Conservation (phyloP, 1,139 yeast genomes). For the Scheffersomyces cryptocercus region DNA sequence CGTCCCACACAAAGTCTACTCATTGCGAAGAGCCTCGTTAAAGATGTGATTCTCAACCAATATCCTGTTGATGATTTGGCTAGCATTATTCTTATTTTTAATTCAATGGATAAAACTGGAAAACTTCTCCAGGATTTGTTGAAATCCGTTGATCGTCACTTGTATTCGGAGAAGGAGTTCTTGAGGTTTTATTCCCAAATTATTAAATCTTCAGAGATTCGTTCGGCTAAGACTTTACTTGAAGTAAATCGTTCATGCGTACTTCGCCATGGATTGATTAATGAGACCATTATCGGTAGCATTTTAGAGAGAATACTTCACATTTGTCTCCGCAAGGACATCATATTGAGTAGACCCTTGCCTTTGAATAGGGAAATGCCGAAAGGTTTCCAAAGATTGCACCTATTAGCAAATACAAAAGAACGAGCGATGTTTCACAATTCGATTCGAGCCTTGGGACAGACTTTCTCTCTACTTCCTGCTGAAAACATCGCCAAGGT, state of each 20-base stretch:
- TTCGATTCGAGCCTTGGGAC: conserved; percentile 29
- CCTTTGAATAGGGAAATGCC: conserved; percentile 1
- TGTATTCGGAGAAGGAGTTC: not conserved
- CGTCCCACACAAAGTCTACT: not conserved
- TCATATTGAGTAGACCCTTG: conserved; percentile 5
- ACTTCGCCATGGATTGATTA: conserved; percentile 16
- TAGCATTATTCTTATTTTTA: not conserved
- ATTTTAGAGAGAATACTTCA: conserved; percentile 15
- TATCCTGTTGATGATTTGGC: not conserved
- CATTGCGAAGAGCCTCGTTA: not conserved
- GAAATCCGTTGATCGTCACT: not conserved
- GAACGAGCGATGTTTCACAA: conserved; percentile 27
- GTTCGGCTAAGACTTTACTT: conserved; percentile 19
- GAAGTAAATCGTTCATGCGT: conserved; percentile 24
- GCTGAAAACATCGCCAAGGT: conserved; percentile 14
- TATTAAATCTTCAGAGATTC: conserved; percentile 5
- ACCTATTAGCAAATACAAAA: conserved; percentile 9
- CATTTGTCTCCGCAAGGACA: conserved; percentile 6
- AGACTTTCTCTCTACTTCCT: conserved; percentile 28
- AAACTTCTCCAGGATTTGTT: not conserved
- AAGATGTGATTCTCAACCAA: not conserved
- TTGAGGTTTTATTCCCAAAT: conserved; percentile 2
- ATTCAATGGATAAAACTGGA: not conserved
- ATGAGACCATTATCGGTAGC: conserved; percentile 10
- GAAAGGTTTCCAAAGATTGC: conserved; percentile 20